Percentiles rank a stretch among this genome's conserved stretches.
Evolutionary conservation across 306 rosid genomes (phyloP).

Genomic region (Cyclanthera cordifolia): DNA sequence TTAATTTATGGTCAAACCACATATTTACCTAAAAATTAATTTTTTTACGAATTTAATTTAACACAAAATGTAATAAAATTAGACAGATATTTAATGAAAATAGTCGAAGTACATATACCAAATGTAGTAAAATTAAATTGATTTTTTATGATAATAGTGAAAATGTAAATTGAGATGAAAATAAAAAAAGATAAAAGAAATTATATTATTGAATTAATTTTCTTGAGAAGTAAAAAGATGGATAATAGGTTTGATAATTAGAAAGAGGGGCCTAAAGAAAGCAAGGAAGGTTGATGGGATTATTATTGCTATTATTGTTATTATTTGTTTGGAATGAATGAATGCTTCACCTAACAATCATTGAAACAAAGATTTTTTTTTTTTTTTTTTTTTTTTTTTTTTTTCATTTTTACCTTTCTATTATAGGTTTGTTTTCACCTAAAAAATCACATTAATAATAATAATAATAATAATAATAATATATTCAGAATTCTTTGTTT

Average conservation of each 20-base stretch:
- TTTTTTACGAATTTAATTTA: background rate
- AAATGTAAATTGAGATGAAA: too few relatives aligned
- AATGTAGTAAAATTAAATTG: too few relatives aligned
- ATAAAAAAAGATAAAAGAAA: background rate
- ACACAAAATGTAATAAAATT: too few relatives aligned
- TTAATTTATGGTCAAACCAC: too few relatives aligned
- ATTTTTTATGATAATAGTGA: too few relatives aligned
- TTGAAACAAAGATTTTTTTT: background rate
- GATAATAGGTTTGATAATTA: background rate
- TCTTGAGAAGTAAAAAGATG: background rate
- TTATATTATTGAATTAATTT: background rate
- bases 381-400: background rate
- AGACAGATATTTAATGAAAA: too few relatives aligned
- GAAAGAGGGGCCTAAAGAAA: conserved; percentile 6
- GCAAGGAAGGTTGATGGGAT: conserved; percentile 5
- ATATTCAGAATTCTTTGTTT: too few relatives aligned
- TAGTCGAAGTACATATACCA: too few relatives aligned
- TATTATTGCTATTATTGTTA: background rate
- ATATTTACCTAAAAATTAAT: too few relatives aligned
- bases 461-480: too few relatives aligned
- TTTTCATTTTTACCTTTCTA: background rate
- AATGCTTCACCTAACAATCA: conserved; percentile 9
- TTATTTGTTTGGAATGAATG: conserved; percentile 8
- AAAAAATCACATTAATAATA: background rate
- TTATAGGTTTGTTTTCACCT: background rate